Base-by-base conservation (phyloP, 2,329 filamentous ascomycete genomes). In the Penicillium decumbens region DNA sequence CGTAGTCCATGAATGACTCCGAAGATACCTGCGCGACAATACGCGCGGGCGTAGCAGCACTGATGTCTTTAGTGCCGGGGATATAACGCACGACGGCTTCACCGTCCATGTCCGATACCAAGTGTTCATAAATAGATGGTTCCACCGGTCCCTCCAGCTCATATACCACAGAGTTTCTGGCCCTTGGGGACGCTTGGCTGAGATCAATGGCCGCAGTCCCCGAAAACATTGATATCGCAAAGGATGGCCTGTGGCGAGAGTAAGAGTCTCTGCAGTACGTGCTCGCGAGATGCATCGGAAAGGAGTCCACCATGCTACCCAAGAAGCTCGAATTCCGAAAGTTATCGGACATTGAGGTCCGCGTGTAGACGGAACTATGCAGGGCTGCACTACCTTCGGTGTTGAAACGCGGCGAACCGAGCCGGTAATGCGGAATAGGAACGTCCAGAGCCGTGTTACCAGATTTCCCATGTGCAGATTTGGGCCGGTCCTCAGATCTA, bases 11-110 rank as follows among this genome's bases (percentile, higher is more conserved):
- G 66, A 97, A 96, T 43, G 84, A 90, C 13, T 93, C 89, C 0
- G 93, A 97, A 0, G 93, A 97, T 55, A 98, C 96, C 71, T 98
- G 91, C 10, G 92, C 91, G 43, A 98, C 88, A 32, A 98, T 82
- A 10, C 93, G 85, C 3, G 91, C 85, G 1, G 92, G 90, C 0
- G 90, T 96, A 12, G 93, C 93, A 29, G 93, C 93, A 27, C 85
- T 85, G 18, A 98, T 91, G 37, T 89, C 81, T 42, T 84, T 83
- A 9, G 82, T 82, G 3, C 77, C 73, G 2, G 83, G 69, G 15
- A 88, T 84, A 68, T 95, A 95, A 50, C 89, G 86, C 20, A 98
- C 92, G 49, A 95, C 83, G 1, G 84, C 77, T 41, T 81, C 80
- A 65, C 95, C 84, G 66, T 97, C 88, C 41, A 92, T 89, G 57